Evolutionary conservation across 768 basidiomycete genomes (phyloP).

Genomic region (Tremella mesenterica): DNA sequence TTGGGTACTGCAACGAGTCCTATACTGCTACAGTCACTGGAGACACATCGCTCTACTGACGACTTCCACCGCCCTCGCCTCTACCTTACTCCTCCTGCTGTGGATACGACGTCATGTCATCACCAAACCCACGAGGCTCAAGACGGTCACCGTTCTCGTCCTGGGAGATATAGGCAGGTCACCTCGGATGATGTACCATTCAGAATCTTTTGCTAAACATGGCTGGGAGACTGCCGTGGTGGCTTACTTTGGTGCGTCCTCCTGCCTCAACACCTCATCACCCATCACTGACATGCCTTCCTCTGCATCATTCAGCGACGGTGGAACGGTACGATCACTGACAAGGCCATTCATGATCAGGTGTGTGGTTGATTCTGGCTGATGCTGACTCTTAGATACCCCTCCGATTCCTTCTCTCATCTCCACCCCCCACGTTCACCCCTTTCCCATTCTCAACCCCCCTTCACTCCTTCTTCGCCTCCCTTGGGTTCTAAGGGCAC

Average conservation of each 20-base stretch:
- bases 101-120: neutral
- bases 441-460: constrained; percentile 61
- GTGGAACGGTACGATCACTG: no score
- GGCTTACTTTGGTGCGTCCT: constrained; percentile 68
- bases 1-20: no score
- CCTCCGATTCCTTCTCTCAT: constrained; percentile 66
- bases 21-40: no score
- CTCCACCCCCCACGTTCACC: constrained; percentile 56
- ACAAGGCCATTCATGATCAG: neutral
- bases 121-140: constrained; percentile 19
- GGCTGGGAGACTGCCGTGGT: constrained; percentile 71
- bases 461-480: constrained; percentile 50
- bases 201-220: constrained; percentile 76
- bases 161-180: constrained; percentile 92
- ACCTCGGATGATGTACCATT: constrained; percentile 98
- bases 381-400: constrained; percentile 56
- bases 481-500: constrained; percentile 55
- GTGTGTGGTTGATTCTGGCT: neutral
- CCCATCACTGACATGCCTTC: no score
- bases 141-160: constrained; percentile 76
- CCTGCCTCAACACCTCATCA: no score
- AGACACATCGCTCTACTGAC: neutral
- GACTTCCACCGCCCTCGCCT: neutral
- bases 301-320: no score
- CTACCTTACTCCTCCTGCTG: neutral